Evolutionary conservation across 1,139 yeast genomes (phyloP).

Genomic region (Eremothecium cymbalariae): DNA sequence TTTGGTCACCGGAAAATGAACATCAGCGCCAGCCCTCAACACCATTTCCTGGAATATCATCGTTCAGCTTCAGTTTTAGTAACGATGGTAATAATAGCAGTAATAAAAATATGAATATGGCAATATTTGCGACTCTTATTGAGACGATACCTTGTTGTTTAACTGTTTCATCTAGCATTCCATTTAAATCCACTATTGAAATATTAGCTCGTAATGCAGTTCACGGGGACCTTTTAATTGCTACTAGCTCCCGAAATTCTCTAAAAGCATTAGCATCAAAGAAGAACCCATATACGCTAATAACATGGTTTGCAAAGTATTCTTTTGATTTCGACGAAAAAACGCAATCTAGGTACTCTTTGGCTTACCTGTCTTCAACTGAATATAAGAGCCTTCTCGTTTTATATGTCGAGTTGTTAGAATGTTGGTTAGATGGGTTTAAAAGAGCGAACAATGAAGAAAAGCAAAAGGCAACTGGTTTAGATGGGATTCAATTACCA

Average conservation of each 20-base stretch:
- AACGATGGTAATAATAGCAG: constrained; percentile 22
- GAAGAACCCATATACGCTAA: constrained; percentile 61
- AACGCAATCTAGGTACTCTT: constrained; percentile 39
- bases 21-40: constrained; percentile 29
- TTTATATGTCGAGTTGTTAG: constrained; percentile 68
- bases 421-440: constrained; percentile 71
- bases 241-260: constrained; percentile 55
- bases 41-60: constrained; percentile 35
- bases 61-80: constrained; percentile 43
- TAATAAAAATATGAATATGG: constrained; percentile 33
- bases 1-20: constrained; percentile 30
- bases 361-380: constrained; percentile 45
- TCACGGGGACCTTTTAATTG: constrained; percentile 54
- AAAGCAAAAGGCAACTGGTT: constrained; percentile 27
- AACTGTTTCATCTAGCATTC: constrained; percentile 42
- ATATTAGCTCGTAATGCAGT: constrained; percentile 67
- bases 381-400: constrained; percentile 56
- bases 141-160: constrained; percentile 66
- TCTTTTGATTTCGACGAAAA: constrained; percentile 77
- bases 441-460: constrained; percentile 29
- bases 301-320: constrained; percentile 68
- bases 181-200: constrained; percentile 60
- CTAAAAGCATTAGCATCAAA: constrained; percentile 58
- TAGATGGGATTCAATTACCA: constrained; percentile 25
- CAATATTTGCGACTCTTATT: constrained; percentile 61